These are phyloP conservation scores for Sugiyamaella sp. DNA, from an alignment of 1,139 yeast species.

Conservation along the genomic window DNA sequence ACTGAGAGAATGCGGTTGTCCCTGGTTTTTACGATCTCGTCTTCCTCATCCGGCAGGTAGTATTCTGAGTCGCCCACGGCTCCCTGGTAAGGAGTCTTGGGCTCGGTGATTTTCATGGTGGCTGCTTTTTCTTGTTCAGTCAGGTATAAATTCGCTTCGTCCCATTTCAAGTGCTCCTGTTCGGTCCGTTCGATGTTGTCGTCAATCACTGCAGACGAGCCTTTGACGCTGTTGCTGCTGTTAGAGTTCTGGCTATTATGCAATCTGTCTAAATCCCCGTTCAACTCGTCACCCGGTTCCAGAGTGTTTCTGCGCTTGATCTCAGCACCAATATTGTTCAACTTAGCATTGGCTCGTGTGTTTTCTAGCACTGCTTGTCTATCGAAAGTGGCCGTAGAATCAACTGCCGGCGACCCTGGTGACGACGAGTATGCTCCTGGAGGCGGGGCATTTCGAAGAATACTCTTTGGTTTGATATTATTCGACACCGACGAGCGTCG, in stretches of 20 bases:
- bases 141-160: conserved; percentile 65
- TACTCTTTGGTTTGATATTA: conserved; percentile 34
- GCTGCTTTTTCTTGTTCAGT: conserved; percentile 72
- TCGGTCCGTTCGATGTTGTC: conserved; percentile 25
- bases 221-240: conserved; percentile 12
- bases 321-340: conserved; percentile 39
- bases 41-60: conserved; percentile 72
- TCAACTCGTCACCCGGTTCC: conserved; percentile 13
- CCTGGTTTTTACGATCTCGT: conserved; percentile 46
- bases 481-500: conserved; percentile 8
- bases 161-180: conserved; percentile 61
- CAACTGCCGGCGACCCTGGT: conserved; percentile 6
- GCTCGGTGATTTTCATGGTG: conserved; percentile 89
- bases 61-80: conserved; percentile 89
- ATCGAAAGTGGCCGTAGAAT: conserved; percentile 38
- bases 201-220: conserved; percentile 1
- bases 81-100: conserved; percentile 96
- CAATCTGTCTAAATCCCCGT: background rate
- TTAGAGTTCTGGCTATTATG: conserved; percentile 1
- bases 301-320: conserved; percentile 16
- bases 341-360: conserved; percentile 49
- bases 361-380: conserved; percentile 52
- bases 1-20: conserved; percentile 42
- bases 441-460: conserved; percentile 44
- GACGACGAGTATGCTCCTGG: conserved; percentile 34